These are phyloP conservation scores for Cornus kousa DNA, from an alignment of 148 eudicot genomes.

Conservation along the genomic window DNA sequence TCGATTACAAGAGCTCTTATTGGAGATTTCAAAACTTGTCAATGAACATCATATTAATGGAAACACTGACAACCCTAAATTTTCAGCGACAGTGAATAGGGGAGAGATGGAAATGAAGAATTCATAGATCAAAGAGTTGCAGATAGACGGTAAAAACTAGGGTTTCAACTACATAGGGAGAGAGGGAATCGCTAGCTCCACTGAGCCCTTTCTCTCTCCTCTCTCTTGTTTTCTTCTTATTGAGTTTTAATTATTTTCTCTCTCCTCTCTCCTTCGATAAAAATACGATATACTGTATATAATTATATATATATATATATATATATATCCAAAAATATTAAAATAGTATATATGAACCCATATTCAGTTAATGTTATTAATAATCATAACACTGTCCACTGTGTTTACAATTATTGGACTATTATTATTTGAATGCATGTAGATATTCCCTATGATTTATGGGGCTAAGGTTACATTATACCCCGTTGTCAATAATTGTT, in stretches of 20 bases:
- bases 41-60: neutral
- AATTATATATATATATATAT: too few species aligned
- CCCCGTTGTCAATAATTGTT: too few species aligned
- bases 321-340: too few species aligned
- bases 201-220: conserved; percentile 7
- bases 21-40: neutral
- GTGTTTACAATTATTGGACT: too few species aligned
- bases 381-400: too few species aligned
- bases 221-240: neutral
- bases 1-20: neutral
- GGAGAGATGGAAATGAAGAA: neutral
- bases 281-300: too few species aligned
- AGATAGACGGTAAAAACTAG: conserved; percentile 26
- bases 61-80: neutral
- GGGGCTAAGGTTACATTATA: too few species aligned
- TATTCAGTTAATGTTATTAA: too few species aligned
- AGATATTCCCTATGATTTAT: too few species aligned
- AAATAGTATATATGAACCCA: too few species aligned
- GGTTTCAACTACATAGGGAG: conserved; percentile 20
- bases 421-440: too few species aligned
- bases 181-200: neutral
- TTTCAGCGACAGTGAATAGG: neutral
- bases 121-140: neutral
- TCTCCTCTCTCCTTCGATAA: neutral
- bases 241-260: neutral